Conservation (phyloP, 1,284 basidiomycete species). For the Vanrija sp. region DNA sequence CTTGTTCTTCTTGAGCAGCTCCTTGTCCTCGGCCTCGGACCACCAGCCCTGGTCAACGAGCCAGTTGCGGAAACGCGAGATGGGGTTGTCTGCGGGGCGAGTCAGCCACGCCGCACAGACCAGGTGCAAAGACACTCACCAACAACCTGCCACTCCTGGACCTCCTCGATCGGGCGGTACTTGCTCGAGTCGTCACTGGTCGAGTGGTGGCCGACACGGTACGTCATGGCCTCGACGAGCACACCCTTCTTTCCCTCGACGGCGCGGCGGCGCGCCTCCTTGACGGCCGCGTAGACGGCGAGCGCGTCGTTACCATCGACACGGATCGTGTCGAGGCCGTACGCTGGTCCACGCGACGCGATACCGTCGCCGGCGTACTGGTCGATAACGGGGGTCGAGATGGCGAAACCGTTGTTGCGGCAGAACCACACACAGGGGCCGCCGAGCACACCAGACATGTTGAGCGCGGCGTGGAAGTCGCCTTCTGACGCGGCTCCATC, state of each 20-base stretch:
- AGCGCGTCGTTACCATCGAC: slow-evolving; percentile 93
- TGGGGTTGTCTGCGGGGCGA: slow-evolving; percentile 65
- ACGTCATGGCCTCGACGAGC: slow-evolving; percentile 87
- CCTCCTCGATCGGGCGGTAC: slow-evolving; percentile 77
- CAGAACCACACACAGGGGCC: slow-evolving; percentile 48
- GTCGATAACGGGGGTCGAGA: slow-evolving; percentile 84
- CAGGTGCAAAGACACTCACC: slow-evolving; percentile 26
- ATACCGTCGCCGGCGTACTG: slow-evolving; percentile 93
- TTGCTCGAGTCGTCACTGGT: slow-evolving; percentile 92
- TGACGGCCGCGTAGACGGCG: slow-evolving; percentile 76
- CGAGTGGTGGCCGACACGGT: slow-evolving; percentile 90
- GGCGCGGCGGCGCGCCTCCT: slow-evolving; percentile 71
- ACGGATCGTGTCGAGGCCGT: slow-evolving; percentile 82
- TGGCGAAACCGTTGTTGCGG: slow-evolving; percentile 66
- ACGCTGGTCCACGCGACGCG: slow-evolving; percentile 85
- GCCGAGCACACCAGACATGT: slow-evolving; percentile 52
- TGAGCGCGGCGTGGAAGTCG: slow-evolving; percentile 56
- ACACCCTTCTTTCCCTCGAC: slow-evolving; percentile 76
- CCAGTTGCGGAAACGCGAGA: slow-evolving; percentile 76
- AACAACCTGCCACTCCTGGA: slow-evolving; percentile 77
- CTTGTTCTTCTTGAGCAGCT: slow-evolving; percentile 65
- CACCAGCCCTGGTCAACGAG: slow-evolving; percentile 84
- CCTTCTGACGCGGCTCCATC: slow-evolving; percentile 58
- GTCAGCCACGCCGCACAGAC: neutral
- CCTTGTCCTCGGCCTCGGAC: slow-evolving; percentile 69